A percentile compares a stretch with the other conserved stretches of the same genome.
Evolutionary conservation across 2,329 filamentous ascomycete genomes (phyloP).

Genomic region (Microcera coccophila): DNA sequence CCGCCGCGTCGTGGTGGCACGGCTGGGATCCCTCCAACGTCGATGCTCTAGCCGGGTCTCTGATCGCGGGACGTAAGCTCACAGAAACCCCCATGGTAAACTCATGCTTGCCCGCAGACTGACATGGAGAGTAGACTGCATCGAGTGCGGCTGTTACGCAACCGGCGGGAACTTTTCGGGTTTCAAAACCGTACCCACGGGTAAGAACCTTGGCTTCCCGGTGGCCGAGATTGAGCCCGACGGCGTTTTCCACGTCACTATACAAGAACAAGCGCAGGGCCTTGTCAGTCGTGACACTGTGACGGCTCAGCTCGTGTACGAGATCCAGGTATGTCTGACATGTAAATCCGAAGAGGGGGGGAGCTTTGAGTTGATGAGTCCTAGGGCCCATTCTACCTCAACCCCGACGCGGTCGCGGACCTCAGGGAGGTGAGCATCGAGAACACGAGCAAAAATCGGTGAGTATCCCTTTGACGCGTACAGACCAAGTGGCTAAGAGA

Average conservation of each 20-base stretch:
- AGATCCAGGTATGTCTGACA: no score
- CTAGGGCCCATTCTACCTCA: slow-evolving; percentile 39
- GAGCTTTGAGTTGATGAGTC: no score
- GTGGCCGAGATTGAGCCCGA: slow-evolving; percentile 46
- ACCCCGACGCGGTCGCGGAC: slow-evolving; percentile 39
- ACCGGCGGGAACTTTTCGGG: slow-evolving; percentile 52
- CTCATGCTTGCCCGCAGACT: no score
- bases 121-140: no score
- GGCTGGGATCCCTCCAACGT: slow-evolving; percentile 43
- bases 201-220: slow-evolving; percentile 37
- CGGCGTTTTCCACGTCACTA: slow-evolving; percentile 46
- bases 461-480: no score
- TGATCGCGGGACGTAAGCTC: slow-evolving; percentile 44
- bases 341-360: no score
- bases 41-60: slow-evolving; percentile 42
- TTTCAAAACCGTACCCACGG: slow-evolving; percentile 21
- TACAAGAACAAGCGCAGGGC: slow-evolving; percentile 43
- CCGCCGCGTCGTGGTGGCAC: slow-evolving; percentile 52
- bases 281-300: slow-evolving; percentile 32
- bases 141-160: slow-evolving; percentile 49
- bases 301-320: slow-evolving; percentile 39
- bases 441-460: slow-evolving; percentile 9
- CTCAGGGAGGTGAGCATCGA: slow-evolving; percentile 37
- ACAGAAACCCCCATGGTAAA: no score
- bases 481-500: no score